phyloP scores from a whole-genome alignment of 768 basidiomycete species.

The Xerocomellus amylosporus region DNA sequence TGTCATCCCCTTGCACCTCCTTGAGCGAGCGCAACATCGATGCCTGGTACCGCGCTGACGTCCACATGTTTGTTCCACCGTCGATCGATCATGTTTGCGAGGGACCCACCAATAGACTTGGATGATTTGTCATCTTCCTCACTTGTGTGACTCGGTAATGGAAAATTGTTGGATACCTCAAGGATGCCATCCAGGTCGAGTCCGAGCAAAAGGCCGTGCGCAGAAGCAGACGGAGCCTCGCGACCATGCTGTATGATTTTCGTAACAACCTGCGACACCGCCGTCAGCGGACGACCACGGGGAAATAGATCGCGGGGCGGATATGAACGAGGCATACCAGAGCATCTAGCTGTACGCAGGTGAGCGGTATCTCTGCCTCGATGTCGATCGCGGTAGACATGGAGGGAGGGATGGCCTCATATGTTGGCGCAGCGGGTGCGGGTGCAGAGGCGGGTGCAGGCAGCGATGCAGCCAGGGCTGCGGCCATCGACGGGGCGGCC shows the following conservation, averaged over 20 bases:
- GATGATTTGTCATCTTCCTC: slow-evolving; percentile 84
- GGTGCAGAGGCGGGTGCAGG: slow-evolving; percentile 60
- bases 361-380: slow-evolving; percentile 83
- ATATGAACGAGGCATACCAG: slow-evolving; percentile 53
- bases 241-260: slow-evolving; percentile 93
- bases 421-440: slow-evolving; percentile 59
- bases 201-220: slow-evolving; percentile 84
- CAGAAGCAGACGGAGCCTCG: slow-evolving; percentile 69
- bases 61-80: not conserved
- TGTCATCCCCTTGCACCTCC: slow-evolving; percentile 89
- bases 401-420: slow-evolving; percentile 87
- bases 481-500: slow-evolving; percentile 86
- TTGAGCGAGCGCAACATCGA: slow-evolving; percentile 85
- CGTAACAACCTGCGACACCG: slow-evolving; percentile 66
- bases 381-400: slow-evolving; percentile 94
- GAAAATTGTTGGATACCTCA: slow-evolving; percentile 89
- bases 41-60: slow-evolving; percentile 72
- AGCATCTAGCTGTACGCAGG: slow-evolving; percentile 79
- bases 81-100: slow-evolving; percentile 4
- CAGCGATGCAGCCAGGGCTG: slow-evolving; percentile 81
- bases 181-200: slow-evolving; percentile 89
- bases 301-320: slow-evolving; percentile 4
- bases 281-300: slow-evolving; percentile 15
- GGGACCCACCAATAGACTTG: slow-evolving; percentile 64
- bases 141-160: slow-evolving; percentile 66